Evolutionary conservation across 441 rosid genomes (phyloP).

Genomic region (Populus hybrid): DNA sequence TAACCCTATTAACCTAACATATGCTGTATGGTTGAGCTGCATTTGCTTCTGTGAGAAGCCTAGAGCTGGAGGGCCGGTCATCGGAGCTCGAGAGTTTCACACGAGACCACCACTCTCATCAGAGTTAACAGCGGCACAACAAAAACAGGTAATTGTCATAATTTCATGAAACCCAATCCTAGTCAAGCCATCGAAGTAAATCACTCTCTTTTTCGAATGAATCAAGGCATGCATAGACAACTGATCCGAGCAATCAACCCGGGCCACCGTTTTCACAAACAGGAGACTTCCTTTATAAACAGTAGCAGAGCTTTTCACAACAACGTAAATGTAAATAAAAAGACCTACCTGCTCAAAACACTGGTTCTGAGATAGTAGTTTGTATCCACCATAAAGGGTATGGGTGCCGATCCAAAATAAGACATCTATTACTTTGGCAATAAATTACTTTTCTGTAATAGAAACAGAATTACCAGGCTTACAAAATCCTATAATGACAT

Average conservation of each 20-base stretch:
- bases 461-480: background rate
- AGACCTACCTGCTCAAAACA: background rate
- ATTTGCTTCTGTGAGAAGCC: too few species aligned
- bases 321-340: too few species aligned
- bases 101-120: background rate
- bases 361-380: background rate
- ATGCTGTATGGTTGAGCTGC: too few species aligned
- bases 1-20: too few species aligned
- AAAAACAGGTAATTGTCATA: background rate
- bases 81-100: background rate
- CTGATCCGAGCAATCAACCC: background rate
- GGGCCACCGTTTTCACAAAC: background rate
- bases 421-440: background rate
- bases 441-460: background rate
- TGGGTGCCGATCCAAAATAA: background rate
- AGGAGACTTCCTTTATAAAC: background rate
- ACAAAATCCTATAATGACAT: background rate
- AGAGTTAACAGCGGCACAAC: background rate
- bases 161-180: background rate
- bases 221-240: background rate
- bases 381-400: background rate
- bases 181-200: background rate
- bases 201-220: background rate
- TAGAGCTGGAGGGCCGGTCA: too few species aligned
- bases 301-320: too few species aligned